Base-by-base conservation (phyloP, 2,329 filamentous ascomycete species). In the Rosellinia necatrix region DNA sequence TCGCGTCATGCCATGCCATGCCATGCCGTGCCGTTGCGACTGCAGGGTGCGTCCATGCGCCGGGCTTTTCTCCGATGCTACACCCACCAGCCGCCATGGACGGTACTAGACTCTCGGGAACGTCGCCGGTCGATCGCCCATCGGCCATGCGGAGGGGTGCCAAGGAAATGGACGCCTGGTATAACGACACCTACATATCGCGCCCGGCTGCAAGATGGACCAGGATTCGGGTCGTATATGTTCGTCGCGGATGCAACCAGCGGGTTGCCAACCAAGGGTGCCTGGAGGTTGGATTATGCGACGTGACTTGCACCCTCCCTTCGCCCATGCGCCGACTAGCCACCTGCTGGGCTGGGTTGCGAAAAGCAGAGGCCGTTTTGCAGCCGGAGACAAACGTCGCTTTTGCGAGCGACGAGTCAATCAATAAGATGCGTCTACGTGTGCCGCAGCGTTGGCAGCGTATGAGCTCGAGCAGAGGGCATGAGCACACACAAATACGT, bases 81-180 rank as follows among this genome's bases (percentile, higher is more conserved):
- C 24, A 15, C 24, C 22, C 40, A 43, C 40, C 13, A 7, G n/a
- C 38, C 29, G 25, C 32, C 48, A n/a, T 22, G 17, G 19, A 15
- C 37, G 34, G 22, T 29, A 46, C n/a, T 12, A 46, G 46, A 34
- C 19, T 25, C 34, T 32, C 52, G 22, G 12, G 42, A 51, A n/a
- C n/a, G 35, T 38, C 42, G 47, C 47, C 22, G 37, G 22, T 30
- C 37, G 17, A 46, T 52, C 41, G 46, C 32, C 30, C 15, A 34
- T 12, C 30, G 43, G 7, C 48, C 34, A 42, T 47, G 38, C 24
- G 40, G 38, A 49, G 53, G 42, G n/a, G 37, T 10, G 49, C 43
- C 49, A 56, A 52, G 42, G 32, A 41, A 59, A 46, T 9, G 53
- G 49, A 49, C 38, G 46, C 49, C 57, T 49, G 57, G 40, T 49